Evolutionary conservation across 768 basidiomycete species (phyloP), one percentile per base, ranked within the genome.

Genomic region (Amanita molliuscula): DNA sequence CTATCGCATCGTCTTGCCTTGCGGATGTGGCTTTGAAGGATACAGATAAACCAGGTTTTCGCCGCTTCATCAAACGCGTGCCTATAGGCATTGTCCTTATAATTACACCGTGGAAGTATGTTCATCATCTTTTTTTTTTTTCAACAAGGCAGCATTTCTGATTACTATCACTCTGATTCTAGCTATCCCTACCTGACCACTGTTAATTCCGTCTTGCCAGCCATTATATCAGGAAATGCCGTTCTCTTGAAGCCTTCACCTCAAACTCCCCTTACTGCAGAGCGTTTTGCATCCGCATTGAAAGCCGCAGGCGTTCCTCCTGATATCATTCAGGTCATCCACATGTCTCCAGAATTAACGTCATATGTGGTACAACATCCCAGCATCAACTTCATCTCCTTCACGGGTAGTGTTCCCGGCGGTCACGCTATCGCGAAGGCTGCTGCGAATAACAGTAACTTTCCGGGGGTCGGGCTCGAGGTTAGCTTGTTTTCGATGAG

Each of bases 191-290:
- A 92, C 67, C 81, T 98, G 28, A 84, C 83, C 31, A 80, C 89
- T 33, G 77, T 97, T 65, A 99, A 99, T 66, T 82, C 89, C 3
- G 81, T 98, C 45, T 76, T 99, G 20, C 96, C 96, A 1, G 89
- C 92, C 0, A 71, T 99, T 55, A 71, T 98, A 25, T 81, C 94
- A 4, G 88, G 96, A 26, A 98, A 99, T 62, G 67, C 88, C 0
- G 88, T 97, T 9, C 63, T 99, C 40, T 71, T 98, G 61, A 99
- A 98, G 64, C 95, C 96, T 0, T 95, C 93, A 1, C 96, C 96
- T 0, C 96, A 99, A 61, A 97, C 94, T 0, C 95, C 96, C 4
- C 70, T 91, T 40, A 80, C 83, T 0, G 93, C 87, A 3, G 91
- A 96, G 61, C 78, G 88, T 3, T 77, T 97, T 55, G 75, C 77